Evolutionary conservation across 2,329 filamentous ascomycete species (phyloP).

Genomic region (Ceratocystis destructans): DNA sequence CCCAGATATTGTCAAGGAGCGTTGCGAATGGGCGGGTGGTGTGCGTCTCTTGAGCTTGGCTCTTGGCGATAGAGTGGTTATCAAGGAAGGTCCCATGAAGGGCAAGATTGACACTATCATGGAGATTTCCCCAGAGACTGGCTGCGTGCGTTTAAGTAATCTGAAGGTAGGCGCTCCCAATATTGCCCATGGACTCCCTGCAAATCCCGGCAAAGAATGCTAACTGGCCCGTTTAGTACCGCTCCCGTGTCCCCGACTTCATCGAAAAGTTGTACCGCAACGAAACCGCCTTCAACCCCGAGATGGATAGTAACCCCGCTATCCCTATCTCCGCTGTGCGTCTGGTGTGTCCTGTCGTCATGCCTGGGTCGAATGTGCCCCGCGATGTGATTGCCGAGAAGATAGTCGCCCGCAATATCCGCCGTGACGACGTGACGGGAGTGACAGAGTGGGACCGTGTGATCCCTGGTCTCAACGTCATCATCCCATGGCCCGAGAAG

Average conservation of each 20-base stretch:
- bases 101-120: slow-evolving; percentile 69
- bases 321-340: slow-evolving; percentile 60
- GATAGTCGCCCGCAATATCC: slow-evolving; percentile 40
- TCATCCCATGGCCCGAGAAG: slow-evolving; percentile 67
- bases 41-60: slow-evolving; percentile 47
- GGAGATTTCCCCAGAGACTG: slow-evolving; percentile 39
- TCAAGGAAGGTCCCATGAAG: slow-evolving; percentile 64
- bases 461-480: slow-evolving; percentile 56
- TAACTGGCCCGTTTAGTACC: slow-evolving; percentile 7
- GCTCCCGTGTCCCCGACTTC: slow-evolving; percentile 18
- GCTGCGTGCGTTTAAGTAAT: slow-evolving; percentile 47
- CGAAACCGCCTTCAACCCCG: slow-evolving; percentile 29
- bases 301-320: slow-evolving; percentile 35
- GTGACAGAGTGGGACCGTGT: slow-evolving; percentile 39
- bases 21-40: slow-evolving; percentile 43
- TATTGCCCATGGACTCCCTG: slow-evolving; percentile 21
- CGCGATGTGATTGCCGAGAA: slow-evolving; percentile 68
- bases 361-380: slow-evolving; percentile 48
- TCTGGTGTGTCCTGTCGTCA: slow-evolving; percentile 62
- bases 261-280: slow-evolving; percentile 23
- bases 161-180: slow-evolving; percentile 42
- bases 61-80: slow-evolving; percentile 63
- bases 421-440: slow-evolving; percentile 30
- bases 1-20: slow-evolving; percentile 29
- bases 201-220: neutral